These are phyloP conservation scores for Pythium brassicae DNA, from an alignment of 352 stramenopile species.

Conservation along the genomic window DNA sequence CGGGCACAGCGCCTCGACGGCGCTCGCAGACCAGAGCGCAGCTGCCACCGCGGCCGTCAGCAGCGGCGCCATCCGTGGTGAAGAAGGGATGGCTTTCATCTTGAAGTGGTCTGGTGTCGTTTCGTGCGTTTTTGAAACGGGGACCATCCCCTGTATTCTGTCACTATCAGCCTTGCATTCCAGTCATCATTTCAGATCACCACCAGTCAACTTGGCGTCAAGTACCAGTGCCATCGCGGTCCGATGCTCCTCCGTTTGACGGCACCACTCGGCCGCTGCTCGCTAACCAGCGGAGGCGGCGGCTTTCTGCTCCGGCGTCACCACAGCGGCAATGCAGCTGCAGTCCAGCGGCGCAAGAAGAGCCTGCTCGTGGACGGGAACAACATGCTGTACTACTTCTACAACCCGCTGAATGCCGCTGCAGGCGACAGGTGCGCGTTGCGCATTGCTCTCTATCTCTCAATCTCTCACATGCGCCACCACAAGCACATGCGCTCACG, in stretches of 20 bases:
- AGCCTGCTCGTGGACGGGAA: slow-evolving; percentile 59
- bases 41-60: neutral
- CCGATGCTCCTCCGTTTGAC: too few species aligned
- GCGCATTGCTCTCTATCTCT: neutral
- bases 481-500: too few species aligned
- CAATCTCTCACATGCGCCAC: too few species aligned
- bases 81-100: too few species aligned
- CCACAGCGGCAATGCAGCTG: neutral
- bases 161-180: too few species aligned
- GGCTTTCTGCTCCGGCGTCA: neutral
- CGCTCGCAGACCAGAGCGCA: neutral
- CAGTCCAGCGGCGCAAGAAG: slow-evolving; percentile 22
- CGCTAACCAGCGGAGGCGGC: neutral
- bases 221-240: too few species aligned
- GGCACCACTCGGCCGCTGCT: neutral
- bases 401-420: slow-evolving; percentile 29
- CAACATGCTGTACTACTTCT: slow-evolving; percentile 61
- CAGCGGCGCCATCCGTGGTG: neutral
- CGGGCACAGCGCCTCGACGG: slow-evolving; percentile 30
- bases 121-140: too few species aligned
- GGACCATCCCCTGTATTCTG: too few species aligned
- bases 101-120: too few species aligned
- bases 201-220: too few species aligned
- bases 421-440: slow-evolving; percentile 27
- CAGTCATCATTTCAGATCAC: too few species aligned